Evolutionary conservation across 2,329 filamentous ascomycete genomes (phyloP), one percentile per base, ranked within the genome.

Genomic region (Tolypocladium paradoxum): DNA sequence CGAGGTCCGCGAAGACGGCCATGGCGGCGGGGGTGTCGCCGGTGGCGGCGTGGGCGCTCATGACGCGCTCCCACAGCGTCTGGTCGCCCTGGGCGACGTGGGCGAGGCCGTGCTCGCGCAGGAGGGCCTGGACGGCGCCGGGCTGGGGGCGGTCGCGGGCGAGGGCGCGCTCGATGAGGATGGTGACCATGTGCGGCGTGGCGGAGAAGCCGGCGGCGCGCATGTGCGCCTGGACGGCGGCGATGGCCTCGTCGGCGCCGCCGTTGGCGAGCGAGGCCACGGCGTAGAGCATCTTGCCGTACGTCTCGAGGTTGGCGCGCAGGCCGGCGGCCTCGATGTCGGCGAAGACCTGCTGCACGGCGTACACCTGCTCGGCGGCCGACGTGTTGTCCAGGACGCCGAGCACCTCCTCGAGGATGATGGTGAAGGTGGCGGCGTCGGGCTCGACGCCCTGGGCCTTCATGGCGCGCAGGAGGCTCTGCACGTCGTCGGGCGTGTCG

Each of bases 381-480:
- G 71, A 64, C 48, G 62, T 48, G 38, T 74, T 62, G 31, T 61
- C 53, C 37, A 81, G 68, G 40, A 66, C 60, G 56, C 70, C 62
- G 61, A 81, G 70, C 55, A 79, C 67, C 61, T 77, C 78, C 43
- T 86, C 82, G 8, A 93, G 73, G 53, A 93, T 75, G 56, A 89
- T 81, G 24, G 83, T 87, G 66, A 88, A 88, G 0, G 89, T 93
- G 6, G 77, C 78, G n/a, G 76, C 73, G 64, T 90, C 82, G 1
- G 84, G 78, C 33, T 74, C 59, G 31, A 89, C 66, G 2, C 74
- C 74, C 18, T 75, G 68, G 2, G 64, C 57, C 38, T 76, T 69
- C 87, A 90, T 90, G 52, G 75, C 69, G 4, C 69, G 61, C 3
- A 90, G 71, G 14, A 89, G 62, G 3, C 65, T 65, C 45, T 75